Evolutionary conservation across 345 rosid genomes (phyloP), one percentile per base, ranked within the genome.

Genomic region (Trapa bicornis): DNA sequence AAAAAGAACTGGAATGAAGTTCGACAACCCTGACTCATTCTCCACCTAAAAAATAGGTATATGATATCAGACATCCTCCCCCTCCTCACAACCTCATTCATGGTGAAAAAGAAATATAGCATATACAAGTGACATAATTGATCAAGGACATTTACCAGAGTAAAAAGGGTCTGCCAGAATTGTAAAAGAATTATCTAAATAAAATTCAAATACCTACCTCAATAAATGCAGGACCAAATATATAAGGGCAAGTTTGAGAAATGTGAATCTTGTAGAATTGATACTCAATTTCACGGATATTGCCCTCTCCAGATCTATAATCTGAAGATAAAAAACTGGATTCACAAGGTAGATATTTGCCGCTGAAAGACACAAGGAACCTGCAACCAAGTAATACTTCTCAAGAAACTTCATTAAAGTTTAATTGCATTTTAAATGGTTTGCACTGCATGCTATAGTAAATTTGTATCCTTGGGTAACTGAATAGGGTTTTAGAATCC

Each of bases 171-270:
- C 48, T 75, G 79, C 77, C 50, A 73, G 61, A 11, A 29, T 38
- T 13, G 43, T 45, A 5, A 48, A 37, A 41, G 32, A 9, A 53
- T 9, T 42, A 22, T 22, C 42, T 38, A 42, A 22, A 16, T 6
- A 57, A 37, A 38, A 17, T 50, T 42, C 36, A 16, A 45, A 33
- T 33, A 53, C 66, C 15, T 72, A 89, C 99, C 91, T 94, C 99
- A 66, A 91, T 76, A 85, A 94, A 94, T 64, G 95, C 97, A 71
- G 97, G 99, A 77, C 99, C 99, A 76, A 78, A 77, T 61, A 75
- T 72, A 79, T 80, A 71, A 29, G 91, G 86, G 70, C 88, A 89
- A 48, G 80, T 75, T 60, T 67, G 79, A 68, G 82, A 78, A 71
- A 87, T 75, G 56, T 16, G 62, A 75, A 94, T 81, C 72, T 83